These are phyloP conservation scores for Zasmidium citrigriseum DNA, from an alignment of 2,329 filamentous ascomycete species.

Conservation along the genomic window DNA sequence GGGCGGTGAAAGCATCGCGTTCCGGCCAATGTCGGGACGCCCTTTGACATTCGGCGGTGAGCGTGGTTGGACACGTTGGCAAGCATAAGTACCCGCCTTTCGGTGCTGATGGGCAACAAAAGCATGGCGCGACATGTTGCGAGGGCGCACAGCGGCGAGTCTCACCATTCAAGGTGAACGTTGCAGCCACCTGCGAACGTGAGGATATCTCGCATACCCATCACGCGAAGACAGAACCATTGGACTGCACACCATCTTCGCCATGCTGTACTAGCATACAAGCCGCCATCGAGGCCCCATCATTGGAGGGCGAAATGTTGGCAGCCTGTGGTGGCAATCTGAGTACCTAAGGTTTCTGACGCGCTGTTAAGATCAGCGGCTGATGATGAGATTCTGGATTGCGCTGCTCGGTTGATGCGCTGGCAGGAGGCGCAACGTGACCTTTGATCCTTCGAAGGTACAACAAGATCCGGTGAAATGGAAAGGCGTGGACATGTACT, in stretches of 20 bases:
- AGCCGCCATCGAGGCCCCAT: neutral
- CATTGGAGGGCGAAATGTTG: neutral
- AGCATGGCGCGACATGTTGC: neutral
- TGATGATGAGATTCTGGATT: neutral
- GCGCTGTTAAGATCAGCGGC: neutral
- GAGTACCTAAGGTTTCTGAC: neutral
- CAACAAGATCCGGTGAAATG: no score
- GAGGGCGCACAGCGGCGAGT: neutral
- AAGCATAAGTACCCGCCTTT: neutral
- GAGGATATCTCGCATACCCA: neutral
- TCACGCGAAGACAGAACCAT: neutral
- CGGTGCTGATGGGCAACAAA: neutral
- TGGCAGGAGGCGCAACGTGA: slow-evolving; percentile 1
- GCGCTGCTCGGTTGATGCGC: neutral
- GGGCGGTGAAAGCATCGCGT: neutral
- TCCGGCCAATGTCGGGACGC: neutral
- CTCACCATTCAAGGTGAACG: neutral
- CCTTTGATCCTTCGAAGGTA: neutral
- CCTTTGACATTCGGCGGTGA: slow-evolving; percentile 4
- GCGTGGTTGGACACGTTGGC: slow-evolving; percentile 3
- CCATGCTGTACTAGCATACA: neutral
- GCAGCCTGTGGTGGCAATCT: neutral
- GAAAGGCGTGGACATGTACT: no score
- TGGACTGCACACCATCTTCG: neutral
- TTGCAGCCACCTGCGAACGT: neutral